phyloP scores from a whole-genome alignment of 2,329 filamentous ascomycete species.

The Penicillium sp. region DNA sequence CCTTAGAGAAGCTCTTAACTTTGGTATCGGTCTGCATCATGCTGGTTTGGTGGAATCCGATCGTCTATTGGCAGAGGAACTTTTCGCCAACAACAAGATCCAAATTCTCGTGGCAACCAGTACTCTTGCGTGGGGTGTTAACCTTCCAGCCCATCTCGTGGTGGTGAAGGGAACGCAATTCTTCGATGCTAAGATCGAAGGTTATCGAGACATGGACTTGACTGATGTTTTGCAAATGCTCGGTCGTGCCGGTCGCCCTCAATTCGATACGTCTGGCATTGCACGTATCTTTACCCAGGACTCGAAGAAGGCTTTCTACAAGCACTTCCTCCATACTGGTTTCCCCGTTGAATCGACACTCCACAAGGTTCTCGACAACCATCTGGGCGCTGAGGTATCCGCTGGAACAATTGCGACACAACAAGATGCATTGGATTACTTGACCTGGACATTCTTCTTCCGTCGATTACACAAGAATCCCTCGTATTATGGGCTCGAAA shows the following conservation, averaged over 20 bases:
- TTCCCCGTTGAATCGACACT: constrained; percentile 96
- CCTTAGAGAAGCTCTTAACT: constrained; percentile 87
- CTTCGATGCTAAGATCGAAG: constrained; percentile 96
- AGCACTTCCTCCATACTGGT: constrained; percentile 96
- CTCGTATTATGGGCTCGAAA: constrained; percentile 93
- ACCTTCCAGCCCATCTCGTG: constrained; percentile 91
- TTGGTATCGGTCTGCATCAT: constrained; percentile 95
- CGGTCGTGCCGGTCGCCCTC: constrained; percentile 87
- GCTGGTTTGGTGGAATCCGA: constrained; percentile 95
- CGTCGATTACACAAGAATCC: constrained; percentile 95
- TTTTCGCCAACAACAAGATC: constrained; percentile 97
- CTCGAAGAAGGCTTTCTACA: constrained; percentile 98
- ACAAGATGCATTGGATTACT: constrained; percentile 93
- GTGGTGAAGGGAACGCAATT: constrained; percentile 98
- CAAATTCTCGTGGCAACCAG: constrained; percentile 94
- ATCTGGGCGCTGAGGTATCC: constrained; percentile 90
- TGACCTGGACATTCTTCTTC: constrained; percentile 99
- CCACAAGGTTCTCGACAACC: constrained; percentile 95
- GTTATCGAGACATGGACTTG: constrained; percentile 97
- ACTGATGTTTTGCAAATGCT: constrained; percentile 98
- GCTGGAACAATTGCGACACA: constrained; percentile 90
- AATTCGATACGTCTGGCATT: constrained; percentile 94
- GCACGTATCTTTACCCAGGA: constrained; percentile 97
- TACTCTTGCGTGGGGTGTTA: constrained; percentile 97
- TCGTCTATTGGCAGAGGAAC: constrained; percentile 82